Evolutionary conservation across 176 grass and related monocot species (phyloP), one percentile per base, ranked within the genome.

Genomic region (barley (Hordeum vulgare)): DNA sequence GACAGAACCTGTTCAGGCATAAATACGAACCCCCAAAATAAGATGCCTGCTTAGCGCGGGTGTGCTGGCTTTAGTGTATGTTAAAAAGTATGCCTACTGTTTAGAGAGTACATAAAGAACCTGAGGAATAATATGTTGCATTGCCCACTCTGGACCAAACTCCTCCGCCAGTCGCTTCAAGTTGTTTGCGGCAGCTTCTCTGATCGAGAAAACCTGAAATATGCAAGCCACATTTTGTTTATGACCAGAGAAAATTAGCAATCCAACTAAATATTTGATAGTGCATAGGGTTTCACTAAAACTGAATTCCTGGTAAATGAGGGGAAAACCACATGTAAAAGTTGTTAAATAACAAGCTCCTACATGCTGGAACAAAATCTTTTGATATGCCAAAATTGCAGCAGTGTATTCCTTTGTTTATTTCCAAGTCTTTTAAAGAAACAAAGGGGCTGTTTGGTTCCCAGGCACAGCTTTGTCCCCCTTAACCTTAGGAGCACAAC

Each of bases 61-160:
- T 39, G 18, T 23, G 14, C 13, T 39, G 14, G n/a, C 64, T 49
- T 35, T 65, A 42, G 21, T 18, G 60, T 5, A 71, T 47, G 8
- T 27, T 33, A 63, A 81, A 81, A 44, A 40, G 27, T 9, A 66
- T 65, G 61, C n/a, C 29, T 54, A 76, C 17, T 83, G 8, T 39
- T 39, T 39, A 68, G 20, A 72, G 8, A 67, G 27, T 33, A 81
- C 21, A 78, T 13, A 42, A 66, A 10, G 31, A 67, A 93, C 96
- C 96, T 98, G 93, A 33, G 93, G 93, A 90, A 95, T 84, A 83
- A 98, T 95, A 76, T 98, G 91, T 69, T 95, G 91, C 93, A 98
- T 94, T 39, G 93, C 89, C 96, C 93, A 98, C 21, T 98, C 96
- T 70, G 96, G 96, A 40, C 96, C 89, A 53, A 95, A 98, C 66